Percentiles rank a stretch among this genome's conserved stretches.
Conservation (phyloP, 257 asterid species). For the Capsicum rhomboideum region DNA sequence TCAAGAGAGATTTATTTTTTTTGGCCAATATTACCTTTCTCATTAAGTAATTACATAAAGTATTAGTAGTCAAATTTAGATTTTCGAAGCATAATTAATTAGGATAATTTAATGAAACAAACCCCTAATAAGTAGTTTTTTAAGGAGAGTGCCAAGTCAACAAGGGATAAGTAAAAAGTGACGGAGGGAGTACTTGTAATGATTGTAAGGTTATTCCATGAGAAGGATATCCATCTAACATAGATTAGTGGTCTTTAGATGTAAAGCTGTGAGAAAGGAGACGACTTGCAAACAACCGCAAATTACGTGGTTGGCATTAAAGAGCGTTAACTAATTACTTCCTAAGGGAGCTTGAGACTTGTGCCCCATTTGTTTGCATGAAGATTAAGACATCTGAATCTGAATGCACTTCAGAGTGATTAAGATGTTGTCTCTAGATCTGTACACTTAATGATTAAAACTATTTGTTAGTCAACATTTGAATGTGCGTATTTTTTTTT, state of each 20-base stretch:
- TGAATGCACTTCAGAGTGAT: no score
- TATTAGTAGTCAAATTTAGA: background rate
- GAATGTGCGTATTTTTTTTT: background rate
- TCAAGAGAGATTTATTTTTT: background rate
- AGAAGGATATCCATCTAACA: background rate
- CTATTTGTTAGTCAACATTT: background rate
- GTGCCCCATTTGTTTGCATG: background rate
- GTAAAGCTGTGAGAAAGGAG: background rate
- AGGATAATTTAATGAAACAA: no score
- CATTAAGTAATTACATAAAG: background rate
- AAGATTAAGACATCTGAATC: background rate
- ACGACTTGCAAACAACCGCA: background rate
- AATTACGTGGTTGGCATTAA: background rate
- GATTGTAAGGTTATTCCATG: background rate
- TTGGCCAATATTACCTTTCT: background rate
- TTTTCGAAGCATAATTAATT: background rate
- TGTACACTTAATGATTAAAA: background rate
- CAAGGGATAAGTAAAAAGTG: background rate
- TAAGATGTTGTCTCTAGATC: background rate
- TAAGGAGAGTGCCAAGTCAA: background rate
- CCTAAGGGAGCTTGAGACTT: background rate
- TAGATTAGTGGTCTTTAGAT: background rate
- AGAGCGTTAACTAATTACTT: background rate
- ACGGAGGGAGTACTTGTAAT: background rate
- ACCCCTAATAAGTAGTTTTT: background rate